phyloP scores from a whole-genome alignment of 2,329 filamentous ascomycete genomes.

The Ophiostoma australiae region DNA sequence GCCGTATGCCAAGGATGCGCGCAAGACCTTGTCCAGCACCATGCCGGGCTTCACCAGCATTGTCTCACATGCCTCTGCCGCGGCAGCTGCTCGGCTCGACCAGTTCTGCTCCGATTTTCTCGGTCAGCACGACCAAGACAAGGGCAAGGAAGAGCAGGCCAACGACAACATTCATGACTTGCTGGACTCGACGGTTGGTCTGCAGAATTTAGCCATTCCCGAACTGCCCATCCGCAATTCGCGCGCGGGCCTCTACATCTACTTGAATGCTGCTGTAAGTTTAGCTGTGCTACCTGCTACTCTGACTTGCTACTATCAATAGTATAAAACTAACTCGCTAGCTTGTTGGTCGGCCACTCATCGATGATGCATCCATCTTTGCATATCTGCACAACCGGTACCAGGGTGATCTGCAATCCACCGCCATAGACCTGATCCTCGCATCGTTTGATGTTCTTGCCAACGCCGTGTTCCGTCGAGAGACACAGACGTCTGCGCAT shows the following conservation, averaged over 20 bases:
- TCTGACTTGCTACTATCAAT: neutral
- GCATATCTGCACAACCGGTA: slow-evolving; percentile 82
- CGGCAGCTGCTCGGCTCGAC: slow-evolving; percentile 52
- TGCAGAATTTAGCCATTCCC: slow-evolving; percentile 51
- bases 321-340: slow-evolving; percentile 34
- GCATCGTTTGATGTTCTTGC: slow-evolving; percentile 86
- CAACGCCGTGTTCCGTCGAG: slow-evolving; percentile 70
- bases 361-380: slow-evolving; percentile 75
- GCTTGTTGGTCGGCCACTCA: slow-evolving; percentile 74
- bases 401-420: slow-evolving; percentile 66
- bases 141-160: slow-evolving; percentile 40
- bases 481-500: slow-evolving; percentile 57
- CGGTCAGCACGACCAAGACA: slow-evolving; percentile 48
- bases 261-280: slow-evolving; percentile 72
- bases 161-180: slow-evolving; percentile 53
- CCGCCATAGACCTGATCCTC: slow-evolving; percentile 76
- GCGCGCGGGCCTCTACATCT: slow-evolving; percentile 77
- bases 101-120: slow-evolving; percentile 55
- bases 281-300: slow-evolving; percentile 16
- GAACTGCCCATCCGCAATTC: slow-evolving; percentile 71
- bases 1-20: slow-evolving; percentile 46
- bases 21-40: slow-evolving; percentile 47
- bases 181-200: slow-evolving; percentile 51
- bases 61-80: slow-evolving; percentile 52
- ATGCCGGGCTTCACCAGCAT: slow-evolving; percentile 52